phyloP scores from a whole-genome alignment of 345 rosid genomes.

The Aquilaria yunnanensis region DNA sequence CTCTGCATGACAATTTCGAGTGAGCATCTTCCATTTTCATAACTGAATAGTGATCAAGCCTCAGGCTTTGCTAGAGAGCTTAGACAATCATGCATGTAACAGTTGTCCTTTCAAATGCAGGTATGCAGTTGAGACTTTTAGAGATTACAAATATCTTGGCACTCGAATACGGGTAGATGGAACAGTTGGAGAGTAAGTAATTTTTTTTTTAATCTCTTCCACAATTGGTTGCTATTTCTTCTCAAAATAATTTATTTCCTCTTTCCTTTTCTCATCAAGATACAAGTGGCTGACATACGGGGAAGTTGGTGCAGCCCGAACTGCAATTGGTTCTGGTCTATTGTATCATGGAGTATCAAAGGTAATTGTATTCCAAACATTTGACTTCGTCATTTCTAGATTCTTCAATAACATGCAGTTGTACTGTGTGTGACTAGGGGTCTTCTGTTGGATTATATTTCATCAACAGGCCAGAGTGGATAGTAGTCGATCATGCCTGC shows the following conservation, averaged over 20 bases:
- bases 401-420: conserved; percentile 9
- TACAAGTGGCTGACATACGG: conserved; percentile 99
- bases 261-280: conserved; percentile 22
- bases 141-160: conserved; percentile 84
- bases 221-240: conserved; percentile 8
- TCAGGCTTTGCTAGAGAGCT: not conserved
- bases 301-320: conserved; percentile 85
- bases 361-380: conserved; percentile 27
- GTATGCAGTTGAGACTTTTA: conserved; percentile 62
- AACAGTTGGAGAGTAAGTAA: conserved; percentile 88
- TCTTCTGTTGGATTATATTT: conserved; percentile 83
- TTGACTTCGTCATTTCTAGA: conserved; percentile 3
- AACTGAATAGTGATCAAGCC: not conserved
- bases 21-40: conserved; percentile 28
- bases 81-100: not conserved
- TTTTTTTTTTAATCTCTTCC: not conserved
- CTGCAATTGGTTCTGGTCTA: conserved; percentile 82
- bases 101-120: conserved; percentile 27
- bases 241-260: conserved; percentile 9
- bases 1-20: conserved; percentile 93
- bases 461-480: conserved; percentile 95
- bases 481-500: conserved; percentile 93
- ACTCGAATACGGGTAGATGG: conserved; percentile 84
- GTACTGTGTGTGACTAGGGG: conserved; percentile 38
- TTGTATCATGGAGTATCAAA: conserved; percentile 56